A percentile compares a stretch with the other conserved stretches of the same genome.
Conservation (phyloP, 148 eudicot genomes). For the Polygonum maritimum region DNA sequence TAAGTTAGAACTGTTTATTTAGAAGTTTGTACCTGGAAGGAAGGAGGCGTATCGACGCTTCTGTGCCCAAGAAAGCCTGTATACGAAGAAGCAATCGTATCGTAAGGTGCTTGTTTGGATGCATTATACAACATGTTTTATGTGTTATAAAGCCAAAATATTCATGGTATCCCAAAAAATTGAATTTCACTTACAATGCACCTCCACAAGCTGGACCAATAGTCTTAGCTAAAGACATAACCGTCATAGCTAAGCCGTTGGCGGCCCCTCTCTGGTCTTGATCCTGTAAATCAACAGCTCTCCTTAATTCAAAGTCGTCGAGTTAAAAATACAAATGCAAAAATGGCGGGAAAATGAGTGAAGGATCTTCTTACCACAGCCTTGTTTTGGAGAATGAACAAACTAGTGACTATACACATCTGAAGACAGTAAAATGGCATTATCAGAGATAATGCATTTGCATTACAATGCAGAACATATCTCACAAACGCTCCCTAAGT, state of each 20-base stretch:
- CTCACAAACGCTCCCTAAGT: neutral
- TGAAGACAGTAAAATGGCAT: conserved; percentile 17
- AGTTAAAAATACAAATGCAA: neutral
- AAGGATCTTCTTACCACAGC: conserved; percentile 54
- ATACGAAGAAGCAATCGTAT: neutral
- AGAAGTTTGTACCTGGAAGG: conserved; percentile 24
- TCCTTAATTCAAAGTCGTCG: neutral
- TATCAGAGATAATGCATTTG: neutral
- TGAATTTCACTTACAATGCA: conserved; percentile 42
- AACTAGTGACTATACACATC: conserved; percentile 54
- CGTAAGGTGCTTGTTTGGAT: neutral
- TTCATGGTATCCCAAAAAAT: neutral
- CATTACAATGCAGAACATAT: no score
- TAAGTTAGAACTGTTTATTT: neutral
- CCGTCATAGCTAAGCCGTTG: conserved; percentile 70
- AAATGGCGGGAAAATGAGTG: neutral
- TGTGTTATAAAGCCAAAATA: neutral
- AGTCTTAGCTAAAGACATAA: conserved; percentile 68
- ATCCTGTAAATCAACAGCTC: conserved; percentile 28
- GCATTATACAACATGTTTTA: neutral
- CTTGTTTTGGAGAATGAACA: conserved; percentile 65
- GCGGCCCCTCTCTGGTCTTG: conserved; percentile 91
- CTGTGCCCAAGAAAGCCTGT: conserved; percentile 35
- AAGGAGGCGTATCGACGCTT: conserved; percentile 25
- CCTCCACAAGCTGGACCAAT: conserved; percentile 72